Evolutionary conservation across 2,329 filamentous ascomycete genomes (phyloP).

Genomic region (Aspergillus fructus): DNA sequence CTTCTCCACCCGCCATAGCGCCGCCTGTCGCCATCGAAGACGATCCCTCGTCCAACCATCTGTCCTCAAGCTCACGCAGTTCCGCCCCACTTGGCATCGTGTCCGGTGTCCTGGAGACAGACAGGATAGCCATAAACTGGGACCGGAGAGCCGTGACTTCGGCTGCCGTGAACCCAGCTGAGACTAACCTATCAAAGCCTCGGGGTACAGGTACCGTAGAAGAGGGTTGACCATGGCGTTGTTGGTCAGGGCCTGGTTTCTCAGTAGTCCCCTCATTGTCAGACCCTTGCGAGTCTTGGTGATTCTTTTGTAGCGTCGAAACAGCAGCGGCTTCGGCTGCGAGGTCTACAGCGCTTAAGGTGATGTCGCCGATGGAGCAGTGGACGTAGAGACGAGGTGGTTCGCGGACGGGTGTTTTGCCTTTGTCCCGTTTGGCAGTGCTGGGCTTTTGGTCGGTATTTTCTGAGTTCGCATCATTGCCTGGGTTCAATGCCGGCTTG

Average conservation of each 20-base stretch:
- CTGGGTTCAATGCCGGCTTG: constrained; percentile 19
- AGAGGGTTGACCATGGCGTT: constrained; percentile 1
- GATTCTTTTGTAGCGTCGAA: constrained; percentile 27
- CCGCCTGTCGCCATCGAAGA: constrained; percentile 45
- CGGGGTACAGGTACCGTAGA: constrained; percentile 61
- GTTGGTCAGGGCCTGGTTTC: not conserved
- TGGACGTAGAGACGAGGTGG: constrained; percentile 76
- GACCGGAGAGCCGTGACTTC: constrained; percentile 83
- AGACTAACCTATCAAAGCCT: constrained; percentile 84
- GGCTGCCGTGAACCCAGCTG: constrained; percentile 74
- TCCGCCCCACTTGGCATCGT: constrained; percentile 79
- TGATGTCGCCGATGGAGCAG: constrained; percentile 81
- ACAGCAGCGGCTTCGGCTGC: constrained; percentile 59
- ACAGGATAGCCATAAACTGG: constrained; percentile 85
- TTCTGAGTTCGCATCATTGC: constrained; percentile 16
- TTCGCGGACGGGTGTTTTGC: constrained; percentile 62
- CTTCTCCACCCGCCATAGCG: constrained; percentile 38
- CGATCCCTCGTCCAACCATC: constrained; percentile 75
- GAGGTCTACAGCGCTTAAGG: constrained; percentile 68
- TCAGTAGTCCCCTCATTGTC: constrained; percentile 3
- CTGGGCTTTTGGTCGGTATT: constrained; percentile 51
- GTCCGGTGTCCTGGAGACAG: constrained; percentile 79
- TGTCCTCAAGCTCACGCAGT: constrained; percentile 77
- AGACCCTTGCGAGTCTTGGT: constrained; percentile 12
- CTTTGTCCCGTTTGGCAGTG: constrained; percentile 54